phyloP scores from a whole-genome alignment of 345 rosid species.

The Arabis alpina region DNA sequence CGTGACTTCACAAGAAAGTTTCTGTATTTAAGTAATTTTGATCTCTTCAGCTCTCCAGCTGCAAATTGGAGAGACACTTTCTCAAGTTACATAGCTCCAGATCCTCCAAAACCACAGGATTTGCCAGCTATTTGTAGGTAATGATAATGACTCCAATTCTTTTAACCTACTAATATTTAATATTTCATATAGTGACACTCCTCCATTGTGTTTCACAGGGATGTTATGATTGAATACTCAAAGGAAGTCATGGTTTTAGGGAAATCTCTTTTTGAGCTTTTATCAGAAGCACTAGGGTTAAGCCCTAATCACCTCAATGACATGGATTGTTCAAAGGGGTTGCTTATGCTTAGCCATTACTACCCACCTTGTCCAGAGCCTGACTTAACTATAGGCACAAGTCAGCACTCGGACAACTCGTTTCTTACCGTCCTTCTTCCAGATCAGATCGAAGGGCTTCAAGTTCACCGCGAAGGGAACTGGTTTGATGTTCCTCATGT shows the following conservation, averaged over 20 bases:
- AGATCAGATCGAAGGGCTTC: constrained; percentile 69
- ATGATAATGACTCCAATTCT: neutral
- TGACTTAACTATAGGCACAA: constrained; percentile 54
- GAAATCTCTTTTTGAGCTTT: constrained; percentile 44
- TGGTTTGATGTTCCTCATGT: constrained; percentile 55
- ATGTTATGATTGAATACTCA: constrained; percentile 50
- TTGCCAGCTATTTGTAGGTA: constrained; percentile 44
- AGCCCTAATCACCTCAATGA: constrained; percentile 46
- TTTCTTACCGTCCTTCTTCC: constrained; percentile 64
- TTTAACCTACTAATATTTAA: neutral
- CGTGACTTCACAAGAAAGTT: constrained; percentile 33
- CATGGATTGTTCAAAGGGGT: constrained; percentile 49
- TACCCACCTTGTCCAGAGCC: constrained; percentile 67
- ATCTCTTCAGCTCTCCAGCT: constrained; percentile 40
- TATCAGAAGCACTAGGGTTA: constrained; percentile 65
- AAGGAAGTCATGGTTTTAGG: constrained; percentile 46
- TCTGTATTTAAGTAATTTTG: constrained; percentile 40
- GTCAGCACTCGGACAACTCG: constrained; percentile 51
- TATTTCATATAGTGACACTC: too few relatives aligned
- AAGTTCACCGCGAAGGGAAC: constrained; percentile 44
- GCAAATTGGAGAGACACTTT: constrained; percentile 54
- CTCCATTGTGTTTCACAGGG: constrained; percentile 33
- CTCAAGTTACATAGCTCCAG: constrained; percentile 36
- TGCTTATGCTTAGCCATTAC: constrained; percentile 51
- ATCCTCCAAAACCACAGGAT: constrained; percentile 42